A percentile compares a stretch with the other conserved stretches of the same genome.
Evolutionary conservation across 2,329 filamentous ascomycete species (phyloP).

Genomic region (Thielaviopsis euricoi): DNA sequence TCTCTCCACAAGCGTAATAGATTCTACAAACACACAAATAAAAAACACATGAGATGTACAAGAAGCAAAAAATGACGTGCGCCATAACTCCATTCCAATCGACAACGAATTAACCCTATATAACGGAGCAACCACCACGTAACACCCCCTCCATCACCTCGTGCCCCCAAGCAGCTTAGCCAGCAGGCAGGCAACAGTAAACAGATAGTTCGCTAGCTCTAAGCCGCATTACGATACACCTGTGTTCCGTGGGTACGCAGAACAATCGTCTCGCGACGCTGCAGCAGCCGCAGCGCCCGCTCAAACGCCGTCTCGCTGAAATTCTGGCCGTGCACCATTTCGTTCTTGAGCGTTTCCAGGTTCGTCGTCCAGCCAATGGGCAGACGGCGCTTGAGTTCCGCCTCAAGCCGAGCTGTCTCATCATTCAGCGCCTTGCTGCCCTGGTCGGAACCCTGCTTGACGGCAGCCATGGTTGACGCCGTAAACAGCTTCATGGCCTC

Average conservation of each 20-base stretch:
- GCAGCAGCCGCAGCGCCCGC: conserved; percentile 68
- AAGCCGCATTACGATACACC: conserved; percentile 58
- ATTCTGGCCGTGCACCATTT: conserved; percentile 83
- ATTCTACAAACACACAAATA: neutral
- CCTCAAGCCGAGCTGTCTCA: conserved; percentile 72
- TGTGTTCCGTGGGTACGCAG: conserved; percentile 61
- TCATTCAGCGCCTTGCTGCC: conserved; percentile 82
- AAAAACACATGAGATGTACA: neutral
- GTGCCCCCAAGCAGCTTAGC: neutral
- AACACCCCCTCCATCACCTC: too few relatives aligned
- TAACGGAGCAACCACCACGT: neutral
- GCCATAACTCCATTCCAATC: neutral
- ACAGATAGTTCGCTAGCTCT: too few relatives aligned
- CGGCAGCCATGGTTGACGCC: conserved; percentile 93
- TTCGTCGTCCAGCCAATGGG: conserved; percentile 95
- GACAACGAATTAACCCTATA: neutral
- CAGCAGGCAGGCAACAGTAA: too few relatives aligned
- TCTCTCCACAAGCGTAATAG: too few relatives aligned
- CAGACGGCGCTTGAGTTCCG: conserved; percentile 70
- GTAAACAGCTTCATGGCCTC: conserved; percentile 95
- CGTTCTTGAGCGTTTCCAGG: conserved; percentile 65
- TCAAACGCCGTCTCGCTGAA: conserved; percentile 80
- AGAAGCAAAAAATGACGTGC: neutral
- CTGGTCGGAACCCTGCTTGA: conserved; percentile 72
- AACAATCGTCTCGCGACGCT: conserved; percentile 73